Evolutionary conservation across 2,329 filamentous ascomycete genomes (phyloP), one percentile per base, ranked within the genome.

Genomic region (Cladophialophora psammophila): DNA sequence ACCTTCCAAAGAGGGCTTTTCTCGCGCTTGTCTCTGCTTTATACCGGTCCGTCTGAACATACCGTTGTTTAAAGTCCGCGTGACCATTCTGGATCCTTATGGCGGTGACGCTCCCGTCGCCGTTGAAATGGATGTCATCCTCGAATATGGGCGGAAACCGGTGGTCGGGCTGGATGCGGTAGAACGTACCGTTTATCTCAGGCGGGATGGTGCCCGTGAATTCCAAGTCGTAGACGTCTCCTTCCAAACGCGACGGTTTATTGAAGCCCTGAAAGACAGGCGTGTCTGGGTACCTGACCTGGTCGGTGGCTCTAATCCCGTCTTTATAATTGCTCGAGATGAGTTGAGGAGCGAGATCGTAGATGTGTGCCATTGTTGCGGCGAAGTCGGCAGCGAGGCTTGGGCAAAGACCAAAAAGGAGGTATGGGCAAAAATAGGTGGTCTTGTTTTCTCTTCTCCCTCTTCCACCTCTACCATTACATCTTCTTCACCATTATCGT

Each of bases 61-160:
- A 82, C 42, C 77, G 74, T 34, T 80, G 79, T 65, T 78, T 79
- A 70, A 82, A 80, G 66, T 80, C 76, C 1, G 79, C 80, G 65
- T 78, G 78, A 1, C 80, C 80, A 59, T 80, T 71, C 20, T 80
- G 73, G 60, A 83, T 81, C 0, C 75, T 75, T 57, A 82, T 80
- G 0, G 79, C 80, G 0, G 79, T 80, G 9, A 82, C 77, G 18
- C 76, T 79, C 0, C 81, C 81, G 61, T 82, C 80, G 40, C 80
- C 81, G 61, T 81, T 81, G 74, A 82, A 80, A 54, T 80, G 80
- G n/a, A 82, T 82, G 67, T 88, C 85, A 70, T 84, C 83, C 72
- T 85, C 84, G 69, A 82, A 86, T 1, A 83, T 72, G 1, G 82
- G 86, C n/a, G 84, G 85, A 72, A 83, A 87, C 34, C 81, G 80